Evolutionary conservation across 495 filamentous ascomycete genomes (phyloP).

Genomic region (Cenococcum geophilum): DNA sequence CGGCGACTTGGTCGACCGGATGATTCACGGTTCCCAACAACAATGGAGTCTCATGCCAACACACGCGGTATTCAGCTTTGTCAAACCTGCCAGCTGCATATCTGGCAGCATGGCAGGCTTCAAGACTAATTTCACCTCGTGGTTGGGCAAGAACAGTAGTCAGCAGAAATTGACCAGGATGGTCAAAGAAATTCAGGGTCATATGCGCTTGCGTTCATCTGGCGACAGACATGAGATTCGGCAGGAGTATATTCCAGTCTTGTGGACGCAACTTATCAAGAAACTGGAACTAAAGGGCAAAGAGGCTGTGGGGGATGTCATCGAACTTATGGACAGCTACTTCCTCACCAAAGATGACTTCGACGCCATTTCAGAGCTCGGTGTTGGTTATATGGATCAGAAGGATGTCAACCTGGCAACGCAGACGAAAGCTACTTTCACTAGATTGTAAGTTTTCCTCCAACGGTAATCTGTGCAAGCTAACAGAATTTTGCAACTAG

Average conservation of each 20-base stretch:
- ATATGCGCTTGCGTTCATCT: slow-evolving; percentile 87
- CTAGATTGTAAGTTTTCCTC: slow-evolving; percentile 55
- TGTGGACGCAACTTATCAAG: slow-evolving; percentile 79
- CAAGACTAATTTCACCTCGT: slow-evolving; percentile 66
- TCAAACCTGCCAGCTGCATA: slow-evolving; percentile 84
- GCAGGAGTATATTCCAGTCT: slow-evolving; percentile 82
- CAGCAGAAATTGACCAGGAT: slow-evolving; percentile 74
- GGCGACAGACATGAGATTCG: slow-evolving; percentile 93
- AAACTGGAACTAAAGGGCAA: slow-evolving; percentile 41
- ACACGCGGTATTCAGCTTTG: slow-evolving; percentile 94
- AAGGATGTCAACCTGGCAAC: slow-evolving; percentile 69
- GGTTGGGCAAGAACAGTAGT: slow-evolving; percentile 94
- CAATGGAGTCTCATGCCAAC: slow-evolving; percentile 98
- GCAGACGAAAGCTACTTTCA: slow-evolving; percentile 83
- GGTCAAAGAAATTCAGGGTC: slow-evolving; percentile 90
- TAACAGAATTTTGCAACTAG: slow-evolving; percentile 36
- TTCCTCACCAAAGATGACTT: slow-evolving; percentile 94
- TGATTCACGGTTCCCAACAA: slow-evolving; percentile 97
- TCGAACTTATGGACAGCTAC: slow-evolving; percentile 94
- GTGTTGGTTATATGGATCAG: slow-evolving; percentile 75
- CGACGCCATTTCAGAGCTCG: slow-evolving; percentile 86
- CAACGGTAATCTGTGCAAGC: not conserved
- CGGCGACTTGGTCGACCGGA: slow-evolving; percentile 90
- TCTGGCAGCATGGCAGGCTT: slow-evolving; percentile 61
- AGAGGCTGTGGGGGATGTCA: slow-evolving; percentile 43